Conservation (phyloP, 805 yeast species). For the Hanseniaspora mollemarum region DNA sequence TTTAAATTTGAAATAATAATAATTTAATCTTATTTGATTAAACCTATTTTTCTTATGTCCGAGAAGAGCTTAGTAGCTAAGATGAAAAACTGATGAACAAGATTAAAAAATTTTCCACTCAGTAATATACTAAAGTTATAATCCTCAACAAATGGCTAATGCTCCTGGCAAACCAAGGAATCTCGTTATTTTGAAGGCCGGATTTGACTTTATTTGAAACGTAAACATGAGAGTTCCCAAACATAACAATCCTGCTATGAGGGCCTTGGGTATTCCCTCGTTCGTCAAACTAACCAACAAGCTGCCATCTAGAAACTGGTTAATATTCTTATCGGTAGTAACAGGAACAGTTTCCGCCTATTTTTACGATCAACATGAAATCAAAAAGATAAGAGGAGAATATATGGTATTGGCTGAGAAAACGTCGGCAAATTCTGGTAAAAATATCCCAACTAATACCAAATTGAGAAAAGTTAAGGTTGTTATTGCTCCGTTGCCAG, state of each 20-base stretch:
- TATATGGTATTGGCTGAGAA: constrained; percentile 40
- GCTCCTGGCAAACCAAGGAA: too few species aligned
- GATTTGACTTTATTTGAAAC: not conserved
- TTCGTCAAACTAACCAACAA: constrained; percentile 30
- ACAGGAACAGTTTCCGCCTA: constrained; percentile 62
- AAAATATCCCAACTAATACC: constrained; percentile 37
- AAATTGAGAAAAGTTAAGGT: constrained; percentile 68
- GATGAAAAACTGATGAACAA: too few species aligned
- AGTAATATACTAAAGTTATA: too few species aligned
- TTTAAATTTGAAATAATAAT: too few species aligned
- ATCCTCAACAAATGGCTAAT: too few species aligned
- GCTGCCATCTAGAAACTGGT: constrained; percentile 87
- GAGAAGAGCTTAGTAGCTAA: too few species aligned
- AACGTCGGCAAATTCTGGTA: constrained; percentile 34
- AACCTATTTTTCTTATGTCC: too few species aligned
- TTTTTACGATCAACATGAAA: constrained; percentile 66
- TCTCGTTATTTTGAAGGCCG: too few species aligned
- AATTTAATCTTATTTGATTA: too few species aligned
- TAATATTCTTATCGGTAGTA: constrained; percentile 68
- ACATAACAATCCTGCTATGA: constrained; percentile 57
- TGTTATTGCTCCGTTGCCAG: constrained; percentile 94
- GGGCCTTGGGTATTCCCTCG: constrained; percentile 73
- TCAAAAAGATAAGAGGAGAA: constrained; percentile 48
- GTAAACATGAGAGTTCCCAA: constrained; percentile 6
- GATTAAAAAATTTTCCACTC: too few species aligned